A percentile compares a stretch with the other conserved stretches of the same genome.
Evolutionary conservation across 2,329 filamentous ascomycete species (phyloP).

Genomic region (Tolypocladium amazonense): DNA sequence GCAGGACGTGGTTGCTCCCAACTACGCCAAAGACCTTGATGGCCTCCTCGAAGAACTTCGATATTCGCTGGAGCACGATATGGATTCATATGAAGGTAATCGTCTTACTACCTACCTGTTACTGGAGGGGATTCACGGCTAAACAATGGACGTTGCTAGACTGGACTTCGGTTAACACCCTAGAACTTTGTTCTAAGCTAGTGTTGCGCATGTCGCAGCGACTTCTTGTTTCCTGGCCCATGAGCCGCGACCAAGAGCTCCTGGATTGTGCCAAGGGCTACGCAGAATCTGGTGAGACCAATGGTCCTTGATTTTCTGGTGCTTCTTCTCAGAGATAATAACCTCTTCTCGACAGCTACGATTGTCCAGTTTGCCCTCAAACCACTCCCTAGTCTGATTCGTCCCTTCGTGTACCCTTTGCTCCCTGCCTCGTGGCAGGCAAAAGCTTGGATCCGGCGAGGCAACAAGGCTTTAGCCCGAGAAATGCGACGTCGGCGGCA

Average conservation of each 20-base stretch:
- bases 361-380: background rate
- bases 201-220: background rate
- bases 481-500: background rate
- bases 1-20: background rate
- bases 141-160: background rate
- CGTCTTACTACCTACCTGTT: background rate
- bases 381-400: background rate
- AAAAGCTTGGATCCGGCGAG: background rate
- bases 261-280: background rate
- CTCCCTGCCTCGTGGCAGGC: background rate
- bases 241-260: background rate
- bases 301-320: background rate
- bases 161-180: background rate
- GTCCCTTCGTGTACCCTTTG: background rate
- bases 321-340: background rate
- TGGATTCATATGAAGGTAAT: background rate
- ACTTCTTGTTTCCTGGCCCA: background rate
- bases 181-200: background rate
- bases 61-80: background rate
- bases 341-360: background rate
- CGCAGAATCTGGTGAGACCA: background rate
- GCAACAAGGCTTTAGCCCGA: background rate
- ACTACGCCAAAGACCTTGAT: background rate
- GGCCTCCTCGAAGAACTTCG: background rate
- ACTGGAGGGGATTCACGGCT: background rate